Percentiles rank a stretch among this genome's conserved stretches.
Conservation (phyloP, 345 rosid species). For the Toxicodendron radicans region DNA sequence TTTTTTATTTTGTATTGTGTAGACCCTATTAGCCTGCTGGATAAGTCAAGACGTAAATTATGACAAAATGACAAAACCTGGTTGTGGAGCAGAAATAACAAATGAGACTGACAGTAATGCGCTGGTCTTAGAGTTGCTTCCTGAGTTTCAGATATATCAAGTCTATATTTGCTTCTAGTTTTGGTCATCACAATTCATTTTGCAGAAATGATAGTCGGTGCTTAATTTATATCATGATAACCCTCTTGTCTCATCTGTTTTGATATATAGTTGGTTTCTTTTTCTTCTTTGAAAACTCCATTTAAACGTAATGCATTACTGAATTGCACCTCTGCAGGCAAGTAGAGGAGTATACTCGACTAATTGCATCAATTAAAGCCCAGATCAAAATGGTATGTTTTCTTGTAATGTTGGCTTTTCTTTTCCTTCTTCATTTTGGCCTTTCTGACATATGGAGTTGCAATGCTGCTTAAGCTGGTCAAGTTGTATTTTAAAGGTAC, state of each 20-base stretch:
- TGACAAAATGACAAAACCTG: not conserved
- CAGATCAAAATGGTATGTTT: constrained; percentile 71
- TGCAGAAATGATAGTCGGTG: not conserved
- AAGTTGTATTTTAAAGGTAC: not conserved
- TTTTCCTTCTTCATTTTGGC: not conserved
- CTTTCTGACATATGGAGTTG: not conserved
- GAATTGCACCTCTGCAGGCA: constrained; percentile 46
- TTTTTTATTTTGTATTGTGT: constrained; percentile 1
- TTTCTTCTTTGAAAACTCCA: not conserved
- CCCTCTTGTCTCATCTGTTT: not conserved
- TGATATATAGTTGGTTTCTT: not conserved
- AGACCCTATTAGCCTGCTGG: not conserved
- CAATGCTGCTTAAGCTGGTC: not conserved
- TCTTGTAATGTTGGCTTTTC: not conserved
- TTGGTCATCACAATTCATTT: not conserved
- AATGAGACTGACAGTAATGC: not conserved
- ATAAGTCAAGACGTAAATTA: not conserved
- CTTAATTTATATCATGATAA: not conserved
- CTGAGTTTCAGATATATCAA: too few relatives aligned
- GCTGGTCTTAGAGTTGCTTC: not conserved
- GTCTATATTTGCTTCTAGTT: not conserved
- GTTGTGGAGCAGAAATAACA: not conserved
- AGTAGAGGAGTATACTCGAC: constrained; percentile 56
- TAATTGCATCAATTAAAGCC: constrained; percentile 72
- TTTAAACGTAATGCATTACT: not conserved